Base-by-base conservation (phyloP, 768 basidiomycete species). In the Mycena metata region DNA sequence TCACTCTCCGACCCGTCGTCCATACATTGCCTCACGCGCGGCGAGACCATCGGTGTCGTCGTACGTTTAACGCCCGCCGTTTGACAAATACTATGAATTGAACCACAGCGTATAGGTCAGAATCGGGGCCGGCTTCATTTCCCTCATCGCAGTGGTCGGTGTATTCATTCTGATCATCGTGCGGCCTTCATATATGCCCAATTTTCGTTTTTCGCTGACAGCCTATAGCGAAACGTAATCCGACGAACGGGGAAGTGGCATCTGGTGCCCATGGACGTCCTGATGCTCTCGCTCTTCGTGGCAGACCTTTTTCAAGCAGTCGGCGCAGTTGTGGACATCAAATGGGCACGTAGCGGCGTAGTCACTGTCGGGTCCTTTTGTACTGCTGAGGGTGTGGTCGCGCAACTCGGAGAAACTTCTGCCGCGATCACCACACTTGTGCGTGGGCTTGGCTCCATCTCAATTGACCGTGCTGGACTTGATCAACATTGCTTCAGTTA, bases 381-480 rank as follows among this genome's bases (percentile, higher is more conserved):
- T 67, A 76, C 76, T 9, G 76, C 81, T 0, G 82, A 84, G 70
- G 83, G 82, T 19, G 72, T 80, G 50, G 66, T 84, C 3, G 79
- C 83, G 66, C 81, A 83, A 60, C 61, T 83, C 1, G 83, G 85
- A 10, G 84, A 85, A 55, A 78, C 82, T 2, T 79, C 78, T 24
- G 82, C 80, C 3, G 82, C 81, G 7, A 77, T 85, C 43, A 78
- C 79, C 2, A 85, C 82, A 16, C 75, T 85, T 15, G 84, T 85
- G 64, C 67, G 78, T 70, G 16, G 11, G 1, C 13, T 15, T 41
- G n/a, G 5, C 11, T 24, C 7, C 39, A 30, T 39, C 11, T 39
- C 39, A 30, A 30, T 30, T 30, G 30, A 30, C 30, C 30, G 30
- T 39, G 3, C 7, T 21, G 30, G 30, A 54, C 35, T 45, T 8